These are phyloP conservation scores for Inga leiocalycina DNA, from an alignment of 306 rosid genomes.

Conservation along the genomic window DNA sequence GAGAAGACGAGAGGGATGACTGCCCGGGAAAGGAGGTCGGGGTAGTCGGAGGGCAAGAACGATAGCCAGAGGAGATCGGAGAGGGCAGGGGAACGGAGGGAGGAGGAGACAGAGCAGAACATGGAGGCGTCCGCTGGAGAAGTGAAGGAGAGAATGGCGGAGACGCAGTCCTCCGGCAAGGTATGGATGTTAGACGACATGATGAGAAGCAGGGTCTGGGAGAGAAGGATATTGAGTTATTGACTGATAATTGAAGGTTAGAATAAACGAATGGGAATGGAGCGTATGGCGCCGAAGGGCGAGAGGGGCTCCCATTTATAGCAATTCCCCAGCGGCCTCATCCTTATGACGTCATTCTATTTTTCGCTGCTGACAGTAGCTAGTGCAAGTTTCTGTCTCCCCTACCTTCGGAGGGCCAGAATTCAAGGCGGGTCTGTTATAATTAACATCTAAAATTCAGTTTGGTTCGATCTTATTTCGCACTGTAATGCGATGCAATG, in stretches of 20 bases:
- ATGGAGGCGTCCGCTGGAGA: constrained; percentile 54
- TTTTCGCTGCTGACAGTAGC: no score
- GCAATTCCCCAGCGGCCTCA: no score
- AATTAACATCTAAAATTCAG: no score
- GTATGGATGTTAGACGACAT: constrained; percentile 20
- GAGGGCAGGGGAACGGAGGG: constrained; percentile 42
- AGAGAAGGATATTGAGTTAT: not conserved
- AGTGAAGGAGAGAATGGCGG: constrained; percentile 47
- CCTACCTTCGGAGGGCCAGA: no score
- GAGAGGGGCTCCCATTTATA: no score
- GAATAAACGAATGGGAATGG: no score
- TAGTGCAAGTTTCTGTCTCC: no score
- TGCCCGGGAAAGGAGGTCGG: constrained; percentile 40
- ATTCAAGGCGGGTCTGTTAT: no score
- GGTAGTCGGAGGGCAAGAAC: constrained; percentile 57
- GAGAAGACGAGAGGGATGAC: constrained; percentile 35
- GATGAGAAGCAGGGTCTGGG: not conserved
- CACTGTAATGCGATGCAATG: no score
- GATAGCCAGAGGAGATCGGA: constrained; percentile 62
- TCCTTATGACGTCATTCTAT: no score
- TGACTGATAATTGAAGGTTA: not conserved
- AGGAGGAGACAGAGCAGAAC: constrained; percentile 49
- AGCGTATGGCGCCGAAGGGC: no score
- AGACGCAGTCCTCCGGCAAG: constrained; percentile 62
- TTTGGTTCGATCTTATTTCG: no score